Percentiles rank a stretch among this genome's conserved stretches.
phyloP scores from a whole-genome alignment of 257 asterid genomes.

The Solanum pimpinellifolium region DNA sequence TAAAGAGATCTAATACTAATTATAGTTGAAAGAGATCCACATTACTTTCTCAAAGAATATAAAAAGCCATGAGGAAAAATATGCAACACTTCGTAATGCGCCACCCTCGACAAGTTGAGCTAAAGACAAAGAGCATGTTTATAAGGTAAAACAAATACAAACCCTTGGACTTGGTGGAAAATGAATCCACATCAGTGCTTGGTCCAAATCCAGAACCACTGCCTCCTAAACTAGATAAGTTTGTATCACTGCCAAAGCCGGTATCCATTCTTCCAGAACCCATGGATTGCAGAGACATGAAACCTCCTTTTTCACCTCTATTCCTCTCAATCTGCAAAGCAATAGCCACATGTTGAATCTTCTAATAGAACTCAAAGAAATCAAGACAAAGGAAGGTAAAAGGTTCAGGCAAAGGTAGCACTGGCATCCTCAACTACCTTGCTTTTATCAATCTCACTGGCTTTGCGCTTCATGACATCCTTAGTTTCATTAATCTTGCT shows the following conservation, averaged over 20 bases:
- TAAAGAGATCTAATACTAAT: neutral
- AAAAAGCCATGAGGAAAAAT: neutral
- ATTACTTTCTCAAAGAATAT: neutral
- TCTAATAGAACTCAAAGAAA: no score
- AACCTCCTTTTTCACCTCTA: conserved; percentile 69
- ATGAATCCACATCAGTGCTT: conserved; percentile 53
- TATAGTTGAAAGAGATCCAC: neutral
- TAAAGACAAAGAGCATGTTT: neutral
- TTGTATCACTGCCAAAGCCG: conserved; percentile 65
- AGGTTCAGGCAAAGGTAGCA: neutral
- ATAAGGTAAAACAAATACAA: conserved; percentile 3
- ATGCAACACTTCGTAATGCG: neutral
- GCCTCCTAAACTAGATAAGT: conserved; percentile 24
- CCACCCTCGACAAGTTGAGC: neutral
- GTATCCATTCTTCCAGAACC: conserved; percentile 63
- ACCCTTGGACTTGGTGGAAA: conserved; percentile 67
- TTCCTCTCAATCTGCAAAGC: conserved; percentile 55
- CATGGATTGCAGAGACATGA: conserved; percentile 58
- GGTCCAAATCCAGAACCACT: conserved; percentile 59
- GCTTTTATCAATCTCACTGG: conserved; percentile 89
- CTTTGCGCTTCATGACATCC: conserved; percentile 91
- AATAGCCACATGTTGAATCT: neutral
- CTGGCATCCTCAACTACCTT: conserved; percentile 39
- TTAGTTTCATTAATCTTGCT: conserved; percentile 84
- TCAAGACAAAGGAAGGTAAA: neutral